Base-by-base conservation (phyloP, 805 yeast genomes). In the Jamesozyma jinghongensis region DNA sequence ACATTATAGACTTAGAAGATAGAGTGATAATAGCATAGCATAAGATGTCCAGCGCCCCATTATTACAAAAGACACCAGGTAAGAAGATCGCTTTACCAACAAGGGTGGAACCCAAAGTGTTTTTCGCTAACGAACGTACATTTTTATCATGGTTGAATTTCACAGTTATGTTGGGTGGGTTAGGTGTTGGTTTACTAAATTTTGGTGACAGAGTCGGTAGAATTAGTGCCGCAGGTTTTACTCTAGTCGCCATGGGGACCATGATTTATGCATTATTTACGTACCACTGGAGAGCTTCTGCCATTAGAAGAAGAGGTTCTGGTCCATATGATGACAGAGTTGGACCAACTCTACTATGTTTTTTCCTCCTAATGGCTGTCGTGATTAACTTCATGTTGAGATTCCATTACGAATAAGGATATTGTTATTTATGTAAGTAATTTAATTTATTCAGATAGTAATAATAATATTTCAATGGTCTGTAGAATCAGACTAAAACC, bases 281-380 rank as follows among this genome's bases (percentile, higher is more conserved):
- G 10, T 94, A 92, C 64, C 99, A 92, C 66, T 94, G 98, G 98
- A 85, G 99, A 71, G 98, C 98, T 1, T 85, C 88, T 59, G 97
- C 98, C 45, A 92, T 92, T 53, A 81, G 98, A 65, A 75, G 88
- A 67, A 81, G 97, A 66, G 98, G 98, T 33, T 79, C 95, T 11
- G 98, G 98, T 37, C 98, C 98, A 12, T 92, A 92, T 61, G 99
- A 92, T 59, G 99, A 92, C 66, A 78, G 98, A 61, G 81, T 92
- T 52, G 99, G 99, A 35, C 98, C 99, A 36, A 94, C 99, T 13
- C 81, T 90, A 83, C 74, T 92, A 55, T 92, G 98, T 68, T 73
- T 88, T 69, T 92, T 92, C 69, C 72, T 92, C 56, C 70, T 92
- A 48, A 77, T 86, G 36, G 97, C 99, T 1, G 97, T 92, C 37